Evolutionary conservation across 2,329 filamentous ascomycete species (phyloP), one percentile per base, ranked within the genome.

Genomic region (Apiospora malaysiana): DNA sequence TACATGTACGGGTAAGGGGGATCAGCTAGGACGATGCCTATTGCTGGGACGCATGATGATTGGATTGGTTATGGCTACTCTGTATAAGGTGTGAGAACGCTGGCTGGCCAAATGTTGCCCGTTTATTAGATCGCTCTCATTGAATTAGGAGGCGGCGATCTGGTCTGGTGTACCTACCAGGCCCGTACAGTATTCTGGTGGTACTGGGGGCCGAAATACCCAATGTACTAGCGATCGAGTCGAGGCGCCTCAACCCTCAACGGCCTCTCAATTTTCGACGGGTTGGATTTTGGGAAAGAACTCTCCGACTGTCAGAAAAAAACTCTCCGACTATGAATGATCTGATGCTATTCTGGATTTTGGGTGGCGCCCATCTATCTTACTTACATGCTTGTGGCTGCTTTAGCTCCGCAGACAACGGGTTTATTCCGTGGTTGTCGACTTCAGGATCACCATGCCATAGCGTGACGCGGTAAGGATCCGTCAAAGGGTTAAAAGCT

Each of bases 351-450:
- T 63, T 40, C 27, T 63, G 32, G 8, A 37, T 8, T 37, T 21
- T 40, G 56, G 56, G 56, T 63, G 56, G 56, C 56, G 56, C 14
- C 37, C 32, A 40, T 63, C 27, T 5, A 63, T 63, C 56, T 40
- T 14, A 63, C 56, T 37, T 37, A 56, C 25, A 59, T 59, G 27
- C 27, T 59, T 59, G 51, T 59, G 51, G 51, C 51, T 59, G 27
- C 27, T 59, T 32, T 59, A 37, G 51, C 51, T 12, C 23, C 23
- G 23, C 10, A 14, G 27, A 27, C 4, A 5, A 37, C 51, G 51
- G 51, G 1, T 21, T 59, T 21, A 21, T 59, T 59, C 51, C 51
- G 51, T 32, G 51, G 6, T 6, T 6, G 32, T 6, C 32, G 32
- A 16, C 51, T 37, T 37, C 25, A 18, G 16, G 8, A 10, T 32